Evolutionary conservation across 2,329 filamentous ascomycete species (phyloP).

Genomic region (Plectosphaerella sp.): DNA sequence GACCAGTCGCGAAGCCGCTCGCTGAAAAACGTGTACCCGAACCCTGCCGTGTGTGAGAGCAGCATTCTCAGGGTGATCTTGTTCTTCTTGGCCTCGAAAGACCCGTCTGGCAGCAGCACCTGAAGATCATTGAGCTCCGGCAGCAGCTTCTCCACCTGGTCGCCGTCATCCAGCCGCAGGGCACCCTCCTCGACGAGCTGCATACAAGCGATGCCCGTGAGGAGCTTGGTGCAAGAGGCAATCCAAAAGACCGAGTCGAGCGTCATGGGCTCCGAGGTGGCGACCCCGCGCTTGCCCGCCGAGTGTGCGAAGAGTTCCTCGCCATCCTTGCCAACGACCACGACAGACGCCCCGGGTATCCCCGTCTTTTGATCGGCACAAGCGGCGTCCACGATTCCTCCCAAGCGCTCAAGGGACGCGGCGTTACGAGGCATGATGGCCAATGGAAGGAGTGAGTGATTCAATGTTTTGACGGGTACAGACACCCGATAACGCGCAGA

Average conservation of each 20-base stretch:
- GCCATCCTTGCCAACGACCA: slow-evolving; percentile 42
- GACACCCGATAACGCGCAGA: background rate
- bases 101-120: slow-evolving; percentile 34
- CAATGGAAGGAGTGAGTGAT: background rate
- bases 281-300: slow-evolving; percentile 39
- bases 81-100: slow-evolving; percentile 36
- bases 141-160: slow-evolving; percentile 38
- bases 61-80: slow-evolving; percentile 55
- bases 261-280: slow-evolving; percentile 45
- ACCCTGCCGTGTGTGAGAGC: slow-evolving; percentile 50
- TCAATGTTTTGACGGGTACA: no score
- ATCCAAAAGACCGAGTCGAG: slow-evolving; percentile 58
- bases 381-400: slow-evolving; percentile 27
- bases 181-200: slow-evolving; percentile 50
- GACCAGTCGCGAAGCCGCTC: slow-evolving; percentile 40
- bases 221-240: slow-evolving; percentile 54
- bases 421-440: slow-evolving; percentile 5
- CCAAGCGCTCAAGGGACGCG: slow-evolving; percentile 5
- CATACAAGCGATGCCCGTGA: slow-evolving; percentile 48
- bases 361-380: slow-evolving; percentile 28
- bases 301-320: slow-evolving; percentile 43
- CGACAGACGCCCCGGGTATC: slow-evolving; percentile 40
- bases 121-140: slow-evolving; percentile 44
- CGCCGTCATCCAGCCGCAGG: slow-evolving; percentile 42
- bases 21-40: slow-evolving; percentile 53